Evolutionary conservation across 805 yeast species (phyloP), one percentile per base, ranked within the genome.

Genomic region (Ogataea polymorpha): DNA sequence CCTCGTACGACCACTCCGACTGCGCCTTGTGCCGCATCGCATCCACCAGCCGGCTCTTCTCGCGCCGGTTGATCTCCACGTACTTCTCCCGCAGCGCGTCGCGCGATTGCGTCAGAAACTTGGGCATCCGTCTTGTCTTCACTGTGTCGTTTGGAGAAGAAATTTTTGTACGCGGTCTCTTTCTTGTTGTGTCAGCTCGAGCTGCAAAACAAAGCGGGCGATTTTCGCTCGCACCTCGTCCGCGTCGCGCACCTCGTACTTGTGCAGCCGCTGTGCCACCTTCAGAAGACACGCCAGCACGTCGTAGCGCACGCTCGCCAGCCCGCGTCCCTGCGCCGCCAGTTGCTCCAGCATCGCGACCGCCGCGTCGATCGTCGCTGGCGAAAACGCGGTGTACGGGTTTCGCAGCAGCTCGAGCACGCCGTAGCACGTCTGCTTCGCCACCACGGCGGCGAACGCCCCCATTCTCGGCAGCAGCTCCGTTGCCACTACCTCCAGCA

Each of bases 361-460:
- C 23, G 44, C 40, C 28, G 9, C 32, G 18, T 52, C 18, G 7
- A 46, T 35, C 35, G 30, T 20, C 1, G 28, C 27, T 1, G 54
- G 32, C 13, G 46, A 27, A 1, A 44, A 46, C 3, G 32, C 25
- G 3, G 60, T 39, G 36, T 47, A 61, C 8, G 67, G 66, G 35
- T 62, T 53, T 23, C 48, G 30, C 3, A 61, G 39, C 2, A 52
- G 37, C 17, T 58, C 58, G 23, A 62, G 38, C 2, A 53, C n/a
- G 1, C 52, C 32, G 21, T 54, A 54, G 8, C 58, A 32, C 3
- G 60, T 23, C 27, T 44, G 55, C 17, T 46, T 46, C 1, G 52
- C 34, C 6, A 56, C 37, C 6, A 60, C 58, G 5, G 52, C 20
- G 6, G 42, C 13, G 30, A 47, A 61, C 1, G 23, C 16, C 2